Conservation (phyloP, 148 eudicot species). For the Arctostaphylos glauca region DNA sequence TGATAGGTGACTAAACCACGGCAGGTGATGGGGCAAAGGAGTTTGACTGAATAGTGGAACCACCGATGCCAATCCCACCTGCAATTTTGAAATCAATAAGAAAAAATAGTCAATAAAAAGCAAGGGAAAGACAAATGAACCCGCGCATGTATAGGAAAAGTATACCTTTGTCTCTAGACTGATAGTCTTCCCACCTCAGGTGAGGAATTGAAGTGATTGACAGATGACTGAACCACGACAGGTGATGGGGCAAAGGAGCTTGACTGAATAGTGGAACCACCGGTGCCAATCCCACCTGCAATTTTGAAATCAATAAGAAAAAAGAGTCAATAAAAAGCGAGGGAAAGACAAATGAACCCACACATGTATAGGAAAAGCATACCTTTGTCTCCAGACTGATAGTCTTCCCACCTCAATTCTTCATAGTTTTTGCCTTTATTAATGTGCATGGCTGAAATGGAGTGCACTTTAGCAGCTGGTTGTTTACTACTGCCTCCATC, state of each 20-base stretch:
- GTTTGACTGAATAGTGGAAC: slow-evolving; percentile 4
- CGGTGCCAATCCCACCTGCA: slow-evolving; percentile 16
- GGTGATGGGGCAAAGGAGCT: slow-evolving; percentile 13
- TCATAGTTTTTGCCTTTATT: slow-evolving; percentile 24
- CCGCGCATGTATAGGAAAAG: neutral
- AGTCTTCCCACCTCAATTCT: slow-evolving; percentile 31
- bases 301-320: slow-evolving; percentile 4
- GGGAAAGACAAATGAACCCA: neutral
- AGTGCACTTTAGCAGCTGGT: slow-evolving; percentile 9
- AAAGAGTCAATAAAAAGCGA: neutral
- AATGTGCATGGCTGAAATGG: slow-evolving; percentile 25
- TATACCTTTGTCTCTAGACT: slow-evolving; percentile 33
- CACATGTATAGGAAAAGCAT: slow-evolving; percentile 10
- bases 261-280: slow-evolving; percentile 5
- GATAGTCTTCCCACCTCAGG: slow-evolving; percentile 32
- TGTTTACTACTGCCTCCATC: neutral
- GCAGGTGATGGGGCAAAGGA: slow-evolving; percentile 17
- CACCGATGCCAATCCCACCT: slow-evolving; percentile 10
- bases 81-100: slow-evolving; percentile 12
- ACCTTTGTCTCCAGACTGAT: slow-evolving; percentile 34
- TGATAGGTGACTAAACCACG: neutral
- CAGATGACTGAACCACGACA: neutral
- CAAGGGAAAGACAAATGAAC: neutral
- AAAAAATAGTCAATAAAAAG: neutral
- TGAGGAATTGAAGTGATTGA: neutral